Conservation (phyloP, 768 basidiomycete species). For the Phanerodontia chrysosporium region DNA sequence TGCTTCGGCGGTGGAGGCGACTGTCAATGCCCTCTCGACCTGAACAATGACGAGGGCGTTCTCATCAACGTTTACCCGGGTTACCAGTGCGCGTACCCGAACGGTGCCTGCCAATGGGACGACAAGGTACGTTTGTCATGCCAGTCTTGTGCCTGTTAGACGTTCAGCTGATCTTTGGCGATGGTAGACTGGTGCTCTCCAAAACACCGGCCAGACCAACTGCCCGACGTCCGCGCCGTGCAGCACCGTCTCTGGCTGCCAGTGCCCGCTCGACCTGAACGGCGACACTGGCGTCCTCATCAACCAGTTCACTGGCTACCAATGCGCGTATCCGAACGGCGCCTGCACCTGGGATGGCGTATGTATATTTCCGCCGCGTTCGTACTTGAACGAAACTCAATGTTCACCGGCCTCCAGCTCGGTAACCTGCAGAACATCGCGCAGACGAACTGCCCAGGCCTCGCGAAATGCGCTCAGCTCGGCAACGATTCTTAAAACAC, state of each 20-base stretch:
- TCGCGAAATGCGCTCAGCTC: slow-evolving; percentile 4
- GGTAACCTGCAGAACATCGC: slow-evolving; percentile 14
- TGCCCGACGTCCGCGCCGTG: slow-evolving; percentile 15
- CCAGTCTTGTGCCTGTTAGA: not conserved
- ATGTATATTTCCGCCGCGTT: not conserved
- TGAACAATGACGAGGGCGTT: slow-evolving; percentile 12
- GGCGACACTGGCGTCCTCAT: slow-evolving; percentile 17
- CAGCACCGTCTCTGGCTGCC: slow-evolving; percentile 14
- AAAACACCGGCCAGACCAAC: slow-evolving; percentile 17
- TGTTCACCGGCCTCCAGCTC: not conserved
- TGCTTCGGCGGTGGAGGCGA: slow-evolving; percentile 11
- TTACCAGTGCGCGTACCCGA: slow-evolving; percentile 14
- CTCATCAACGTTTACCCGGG: slow-evolving; percentile 17
- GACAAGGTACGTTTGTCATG: slow-evolving; percentile 9
- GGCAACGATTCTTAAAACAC: slow-evolving; percentile 7
- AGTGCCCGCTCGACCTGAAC: slow-evolving; percentile 13
- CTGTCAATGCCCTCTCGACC: slow-evolving; percentile 15
- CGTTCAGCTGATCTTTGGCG: not conserved
- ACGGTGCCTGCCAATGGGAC: slow-evolving; percentile 18
- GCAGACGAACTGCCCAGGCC: slow-evolving; percentile 18
- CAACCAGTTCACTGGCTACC: slow-evolving; percentile 21
- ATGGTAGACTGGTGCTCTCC: slow-evolving; percentile 12
- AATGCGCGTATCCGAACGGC: slow-evolving; percentile 17
- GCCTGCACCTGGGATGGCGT: slow-evolving; percentile 20
- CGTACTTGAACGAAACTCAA: not conserved